These are phyloP conservation scores for Rhizopus microsporus DNA, from an alignment of 371 early-diverging fungal species.

Conservation along the genomic window DNA sequence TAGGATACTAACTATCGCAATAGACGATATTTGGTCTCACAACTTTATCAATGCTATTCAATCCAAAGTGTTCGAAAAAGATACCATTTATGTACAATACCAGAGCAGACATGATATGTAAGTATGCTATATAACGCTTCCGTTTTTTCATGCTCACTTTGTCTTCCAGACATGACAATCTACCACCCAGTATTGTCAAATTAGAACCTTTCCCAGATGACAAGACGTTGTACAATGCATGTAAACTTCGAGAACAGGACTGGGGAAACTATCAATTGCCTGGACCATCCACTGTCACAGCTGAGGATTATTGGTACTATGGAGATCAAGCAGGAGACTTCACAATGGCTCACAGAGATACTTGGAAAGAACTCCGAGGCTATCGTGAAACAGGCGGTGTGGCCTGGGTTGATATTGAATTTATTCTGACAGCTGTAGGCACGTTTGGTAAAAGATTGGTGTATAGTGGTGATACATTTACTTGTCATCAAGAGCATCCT, in stretches of 20 bases:
- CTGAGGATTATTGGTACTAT: conserved; percentile 29
- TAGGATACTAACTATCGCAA: background rate
- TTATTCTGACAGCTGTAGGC: conserved; percentile 42
- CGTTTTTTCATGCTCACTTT: background rate
- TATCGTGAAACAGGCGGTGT: conserved; percentile 48
- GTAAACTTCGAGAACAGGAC: conserved; percentile 30
- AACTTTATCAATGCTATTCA: conserved; percentile 51
- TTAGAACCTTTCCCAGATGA: conserved; percentile 40
- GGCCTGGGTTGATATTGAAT: conserved; percentile 53
- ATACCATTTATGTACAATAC: conserved; percentile 41
- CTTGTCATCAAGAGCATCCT: conserved; percentile 47
- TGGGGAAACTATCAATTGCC: conserved; percentile 41
- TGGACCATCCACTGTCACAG: conserved; percentile 21
- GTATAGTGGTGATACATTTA: conserved; percentile 33
- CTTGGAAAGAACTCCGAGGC: conserved; percentile 41
- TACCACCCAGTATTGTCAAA: conserved; percentile 44
- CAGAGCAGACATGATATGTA: conserved; percentile 47
- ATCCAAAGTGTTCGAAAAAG: conserved; percentile 38
- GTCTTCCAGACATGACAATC: conserved; percentile 33
- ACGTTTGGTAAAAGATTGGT: conserved; percentile 37
- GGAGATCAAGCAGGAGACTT: conserved; percentile 51
- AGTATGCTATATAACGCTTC: conserved; percentile 7
- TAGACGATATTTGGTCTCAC: conserved; percentile 54
- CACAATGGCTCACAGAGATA: conserved; percentile 49
- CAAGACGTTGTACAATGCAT: conserved; percentile 38